These are phyloP conservation scores for Zea luxurians DNA, from an alignment of 176 grass and related monocot genomes.

Conservation along the genomic window DNA sequence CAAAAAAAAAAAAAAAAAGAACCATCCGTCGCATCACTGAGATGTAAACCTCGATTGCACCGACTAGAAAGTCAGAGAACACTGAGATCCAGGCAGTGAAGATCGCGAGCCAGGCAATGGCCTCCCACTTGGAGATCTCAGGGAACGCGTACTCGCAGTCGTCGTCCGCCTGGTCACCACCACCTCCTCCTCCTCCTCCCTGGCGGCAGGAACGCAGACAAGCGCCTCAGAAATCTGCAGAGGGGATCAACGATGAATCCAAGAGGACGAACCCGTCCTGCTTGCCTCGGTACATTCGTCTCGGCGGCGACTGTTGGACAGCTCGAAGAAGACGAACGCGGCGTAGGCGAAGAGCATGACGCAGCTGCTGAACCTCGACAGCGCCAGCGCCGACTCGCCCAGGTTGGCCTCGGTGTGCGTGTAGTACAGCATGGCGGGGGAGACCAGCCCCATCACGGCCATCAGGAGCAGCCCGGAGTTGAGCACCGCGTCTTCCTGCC, in stretches of 20 bases:
- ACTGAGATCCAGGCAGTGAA: slow-evolving; percentile 72
- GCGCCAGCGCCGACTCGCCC: slow-evolving; percentile 61
- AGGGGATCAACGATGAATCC: not conserved
- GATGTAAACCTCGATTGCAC: slow-evolving; percentile 52
- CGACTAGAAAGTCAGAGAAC: slow-evolving; percentile 67
- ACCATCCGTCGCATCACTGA: not conserved
- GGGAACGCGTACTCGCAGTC: slow-evolving; percentile 30
- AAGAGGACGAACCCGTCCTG: slow-evolving; percentile 15
- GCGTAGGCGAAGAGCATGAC: slow-evolving; percentile 83
- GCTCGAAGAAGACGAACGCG: slow-evolving; percentile 63
- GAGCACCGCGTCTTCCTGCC: slow-evolving; percentile 59
- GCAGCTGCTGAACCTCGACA: slow-evolving; percentile 84
- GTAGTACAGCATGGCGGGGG: slow-evolving; percentile 70
- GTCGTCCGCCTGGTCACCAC: slow-evolving; percentile 27
- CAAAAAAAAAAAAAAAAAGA: slow-evolving; percentile 21
- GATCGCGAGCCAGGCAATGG: slow-evolving; percentile 70
- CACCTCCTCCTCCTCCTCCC: slow-evolving; percentile 45
- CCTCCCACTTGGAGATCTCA: slow-evolving; percentile 66
- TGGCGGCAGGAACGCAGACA: slow-evolving; percentile 40
- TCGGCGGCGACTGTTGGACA: slow-evolving; percentile 27
- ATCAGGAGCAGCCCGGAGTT: slow-evolving; percentile 85
- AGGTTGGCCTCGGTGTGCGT: slow-evolving; percentile 65
- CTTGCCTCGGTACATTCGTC: slow-evolving; percentile 48
- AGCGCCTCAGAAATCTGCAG: slow-evolving; percentile 24
- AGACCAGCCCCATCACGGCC: slow-evolving; percentile 65